Percentiles rank a stretch among this genome's conserved stretches.
Evolutionary conservation across 2,329 filamentous ascomycete species (phyloP).

Genomic region (Daldinia eschscholtzii): DNA sequence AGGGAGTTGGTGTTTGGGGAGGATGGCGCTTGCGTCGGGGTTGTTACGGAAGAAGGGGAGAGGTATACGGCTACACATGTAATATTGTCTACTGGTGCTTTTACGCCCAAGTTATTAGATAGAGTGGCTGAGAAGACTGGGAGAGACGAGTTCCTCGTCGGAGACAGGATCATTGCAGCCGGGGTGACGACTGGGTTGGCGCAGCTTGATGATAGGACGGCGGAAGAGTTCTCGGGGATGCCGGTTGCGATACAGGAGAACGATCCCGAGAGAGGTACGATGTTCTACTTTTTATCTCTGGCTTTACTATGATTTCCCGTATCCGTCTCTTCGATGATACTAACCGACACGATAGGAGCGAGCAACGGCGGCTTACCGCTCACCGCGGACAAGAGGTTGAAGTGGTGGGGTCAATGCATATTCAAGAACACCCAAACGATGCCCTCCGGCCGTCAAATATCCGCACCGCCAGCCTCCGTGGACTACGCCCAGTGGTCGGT

Average conservation of each 20-base stretch:
- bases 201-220: constrained; percentile 43
- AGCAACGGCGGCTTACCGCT: constrained; percentile 71
- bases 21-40: constrained; percentile 54
- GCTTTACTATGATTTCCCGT: too few species aligned
- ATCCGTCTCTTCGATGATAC: neutral
- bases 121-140: constrained; percentile 58
- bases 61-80: constrained; percentile 59
- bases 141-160: constrained; percentile 59
- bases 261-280: constrained; percentile 43
- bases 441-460: constrained; percentile 66
- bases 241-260: constrained; percentile 49
- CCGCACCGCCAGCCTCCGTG: constrained; percentile 65
- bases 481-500: constrained; percentile 76
- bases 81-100: constrained; percentile 63
- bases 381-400: constrained; percentile 63
- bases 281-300: neutral
- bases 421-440: constrained; percentile 68
- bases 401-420: constrained; percentile 73
- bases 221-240: constrained; percentile 41
- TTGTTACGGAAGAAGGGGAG: constrained; percentile 56
- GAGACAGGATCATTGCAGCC: constrained; percentile 63
- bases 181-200: constrained; percentile 58
- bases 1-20: constrained; percentile 56
- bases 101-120: constrained; percentile 63
- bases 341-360: constrained; percentile 55